phyloP scores from a whole-genome alignment of 2,329 filamentous ascomycete genomes.

The Alternaria viburni region DNA sequence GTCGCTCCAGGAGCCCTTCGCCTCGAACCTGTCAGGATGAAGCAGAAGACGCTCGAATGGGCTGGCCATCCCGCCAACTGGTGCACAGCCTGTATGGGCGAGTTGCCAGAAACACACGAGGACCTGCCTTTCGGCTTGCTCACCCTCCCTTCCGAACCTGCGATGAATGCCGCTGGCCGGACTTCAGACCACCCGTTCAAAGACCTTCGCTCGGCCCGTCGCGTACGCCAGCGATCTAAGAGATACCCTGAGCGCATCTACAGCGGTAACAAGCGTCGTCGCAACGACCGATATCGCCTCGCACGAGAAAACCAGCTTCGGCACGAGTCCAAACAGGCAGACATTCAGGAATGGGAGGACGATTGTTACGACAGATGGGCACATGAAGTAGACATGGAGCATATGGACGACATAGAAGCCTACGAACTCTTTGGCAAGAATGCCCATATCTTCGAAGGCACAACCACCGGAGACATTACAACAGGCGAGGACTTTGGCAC shows the following conservation, averaged over 20 bases:
- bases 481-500: slow-evolving; percentile 9
- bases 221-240: not conserved
- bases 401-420: slow-evolving; percentile 1
- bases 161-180: slow-evolving; percentile 6
- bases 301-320: not conserved
- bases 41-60: not conserved
- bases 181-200: slow-evolving; percentile 3
- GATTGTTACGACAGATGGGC: not conserved
- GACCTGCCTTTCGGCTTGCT: not conserved
- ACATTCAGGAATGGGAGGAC: not conserved
- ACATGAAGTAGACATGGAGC: not conserved
- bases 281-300: not conserved
- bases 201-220: not conserved
- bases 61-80: not conserved
- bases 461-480: not conserved
- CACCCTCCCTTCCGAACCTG: not conserved
- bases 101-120: not conserved
- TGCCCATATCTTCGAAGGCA: not conserved
- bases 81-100: not conserved
- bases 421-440: slow-evolving; percentile 2
- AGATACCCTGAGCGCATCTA: not conserved
- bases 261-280: not conserved
- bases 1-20: not conserved
- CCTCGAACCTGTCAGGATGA: not conserved
- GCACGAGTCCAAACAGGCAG: not conserved